phyloP scores from a whole-genome alignment of 192 early-diverging fungal genomes.

The Entrophospora sp. region DNA sequence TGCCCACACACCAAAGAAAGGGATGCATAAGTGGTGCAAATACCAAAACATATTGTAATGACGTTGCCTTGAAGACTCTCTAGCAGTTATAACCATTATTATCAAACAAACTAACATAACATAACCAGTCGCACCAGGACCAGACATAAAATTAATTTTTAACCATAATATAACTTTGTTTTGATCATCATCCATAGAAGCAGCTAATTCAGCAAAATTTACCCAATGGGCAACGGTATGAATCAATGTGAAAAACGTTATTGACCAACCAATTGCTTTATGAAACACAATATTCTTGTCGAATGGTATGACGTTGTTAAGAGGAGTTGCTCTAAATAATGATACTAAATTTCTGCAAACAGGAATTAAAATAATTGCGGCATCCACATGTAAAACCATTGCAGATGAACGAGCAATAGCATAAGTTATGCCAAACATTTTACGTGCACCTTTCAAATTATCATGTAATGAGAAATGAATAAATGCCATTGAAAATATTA shows the following conservation, averaged over 20 bases:
- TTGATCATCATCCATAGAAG: constrained; percentile 7
- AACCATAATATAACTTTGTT: constrained; percentile 26
- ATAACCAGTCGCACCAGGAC: constrained; percentile 59
- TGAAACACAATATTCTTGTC: constrained; percentile 69
- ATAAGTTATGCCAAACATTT: constrained; percentile 42
- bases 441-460: constrained; percentile 39
- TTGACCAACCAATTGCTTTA: constrained; percentile 59
- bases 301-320: constrained; percentile 54
- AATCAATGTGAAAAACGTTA: constrained; percentile 51
- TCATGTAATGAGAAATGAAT: constrained; percentile 53
- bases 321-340: constrained; percentile 42
- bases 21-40: constrained; percentile 65
- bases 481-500: constrained; percentile 46
- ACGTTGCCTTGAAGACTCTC: constrained; percentile 41
- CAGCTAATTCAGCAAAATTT: constrained; percentile 38
- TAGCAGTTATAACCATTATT: constrained; percentile 48
- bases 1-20: constrained; percentile 55
- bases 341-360: constrained; percentile 67
- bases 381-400: constrained; percentile 58
- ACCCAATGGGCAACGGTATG: constrained; percentile 52
- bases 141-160: constrained; percentile 30
- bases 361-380: constrained; percentile 67
- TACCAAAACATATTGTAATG: too few species aligned
- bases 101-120: constrained; percentile 51
- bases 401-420: constrained; percentile 52